A percentile compares a stretch with the other conserved stretches of the same genome.
phyloP scores from a whole-genome alignment of 2,329 filamentous ascomycete species.

The Xylaria sp. region DNA sequence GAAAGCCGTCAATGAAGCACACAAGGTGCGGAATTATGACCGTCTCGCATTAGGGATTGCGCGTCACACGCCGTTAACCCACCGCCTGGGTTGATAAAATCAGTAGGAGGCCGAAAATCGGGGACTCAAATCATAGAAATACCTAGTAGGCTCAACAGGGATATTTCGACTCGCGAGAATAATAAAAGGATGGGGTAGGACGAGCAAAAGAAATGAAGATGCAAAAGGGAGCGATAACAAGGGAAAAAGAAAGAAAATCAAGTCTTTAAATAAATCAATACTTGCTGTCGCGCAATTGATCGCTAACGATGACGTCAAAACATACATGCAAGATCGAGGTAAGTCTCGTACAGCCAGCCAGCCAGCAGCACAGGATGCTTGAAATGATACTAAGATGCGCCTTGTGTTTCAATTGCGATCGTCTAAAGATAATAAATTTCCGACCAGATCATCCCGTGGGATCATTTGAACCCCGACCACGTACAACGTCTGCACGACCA shows the following conservation, averaged over 20 bases:
- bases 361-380: not conserved
- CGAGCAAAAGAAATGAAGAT: not conserved
- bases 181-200: not conserved
- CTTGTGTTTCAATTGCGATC: conserved; percentile 3
- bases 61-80: not conserved
- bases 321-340: conserved; percentile 53
- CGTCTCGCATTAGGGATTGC: not conserved
- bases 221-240: not conserved
- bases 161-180: not conserved
- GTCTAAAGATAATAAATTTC: conserved; percentile 13
- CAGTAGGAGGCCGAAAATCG: conserved; percentile 27
- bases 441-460: conserved; percentile 57
- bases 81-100: not conserved
- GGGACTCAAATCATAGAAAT: not conserved
- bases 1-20: conserved; percentile 18
- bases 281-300: not conserved
- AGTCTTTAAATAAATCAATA: not conserved
- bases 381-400: conserved; percentile 14
- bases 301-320: conserved; percentile 40
- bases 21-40: conserved; percentile 23
- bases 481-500: conserved; percentile 56
- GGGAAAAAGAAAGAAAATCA: not conserved
- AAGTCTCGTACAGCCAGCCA: conserved; percentile 35
- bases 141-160: not conserved
- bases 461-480: conserved; percentile 55